These are phyloP conservation scores for Monosporascus sp. DNA, from an alignment of 2,329 filamentous ascomycete species.

Conservation along the genomic window DNA sequence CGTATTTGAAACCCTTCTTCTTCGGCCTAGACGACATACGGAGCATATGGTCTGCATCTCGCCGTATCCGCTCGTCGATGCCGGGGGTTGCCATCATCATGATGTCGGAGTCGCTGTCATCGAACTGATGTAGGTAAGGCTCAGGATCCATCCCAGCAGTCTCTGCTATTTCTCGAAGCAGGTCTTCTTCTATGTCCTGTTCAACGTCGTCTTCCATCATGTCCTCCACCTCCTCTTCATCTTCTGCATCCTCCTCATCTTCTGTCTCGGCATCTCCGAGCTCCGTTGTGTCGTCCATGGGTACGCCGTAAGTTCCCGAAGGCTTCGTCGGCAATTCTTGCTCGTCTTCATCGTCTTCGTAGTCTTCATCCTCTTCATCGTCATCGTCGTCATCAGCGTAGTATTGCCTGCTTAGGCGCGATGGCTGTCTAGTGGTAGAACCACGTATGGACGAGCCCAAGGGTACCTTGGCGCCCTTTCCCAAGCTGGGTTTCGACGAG, in stretches of 20 bases:
- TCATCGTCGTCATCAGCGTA: slow-evolving; percentile 27
- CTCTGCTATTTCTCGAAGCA: slow-evolving; percentile 24
- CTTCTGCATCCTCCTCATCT: slow-evolving; percentile 25
- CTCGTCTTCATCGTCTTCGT: slow-evolving; percentile 34
- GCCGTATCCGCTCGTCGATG: slow-evolving; percentile 45
- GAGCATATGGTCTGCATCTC: slow-evolving; percentile 51
- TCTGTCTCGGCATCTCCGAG: slow-evolving; percentile 30
- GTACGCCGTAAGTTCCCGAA: slow-evolving; percentile 25
- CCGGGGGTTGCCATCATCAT: slow-evolving; percentile 52
- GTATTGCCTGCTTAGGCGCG: slow-evolving; percentile 44
- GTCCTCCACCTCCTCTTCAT: slow-evolving; percentile 33
- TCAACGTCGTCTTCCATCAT: slow-evolving; percentile 31
- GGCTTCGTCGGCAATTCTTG: slow-evolving; percentile 23
- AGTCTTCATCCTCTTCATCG: slow-evolving; percentile 32
- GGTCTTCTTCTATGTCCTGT: slow-evolving; percentile 30
- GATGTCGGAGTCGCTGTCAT: slow-evolving; percentile 41
- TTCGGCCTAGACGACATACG: slow-evolving; percentile 43
- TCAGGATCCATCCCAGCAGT: slow-evolving; percentile 7
- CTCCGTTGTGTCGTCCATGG: slow-evolving; percentile 33
- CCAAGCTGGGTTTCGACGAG: slow-evolving; percentile 25
- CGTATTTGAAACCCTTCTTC: slow-evolving; percentile 57
- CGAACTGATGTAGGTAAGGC: slow-evolving; percentile 17
- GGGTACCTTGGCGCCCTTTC: slow-evolving; percentile 34
- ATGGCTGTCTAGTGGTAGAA: slow-evolving; percentile 37
- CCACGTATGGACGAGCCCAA: slow-evolving; percentile 44